Base-by-base conservation (phyloP, 768 basidiomycete genomes). In the Artomyces pyxidatus region DNA sequence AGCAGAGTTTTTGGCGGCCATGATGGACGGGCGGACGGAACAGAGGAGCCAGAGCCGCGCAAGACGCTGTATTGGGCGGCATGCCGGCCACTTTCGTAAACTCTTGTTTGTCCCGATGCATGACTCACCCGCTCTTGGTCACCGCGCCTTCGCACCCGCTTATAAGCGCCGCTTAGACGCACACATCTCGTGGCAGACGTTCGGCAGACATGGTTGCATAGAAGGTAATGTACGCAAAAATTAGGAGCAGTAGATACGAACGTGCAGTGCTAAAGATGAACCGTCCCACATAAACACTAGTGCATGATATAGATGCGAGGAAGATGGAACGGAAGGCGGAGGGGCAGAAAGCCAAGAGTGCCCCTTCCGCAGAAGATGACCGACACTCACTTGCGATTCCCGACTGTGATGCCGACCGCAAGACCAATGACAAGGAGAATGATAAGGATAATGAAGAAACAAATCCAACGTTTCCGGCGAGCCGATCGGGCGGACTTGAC, bases 381-480 rank as follows among this genome's bases (percentile, higher is more conserved):
- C 22, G 14, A 43, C 16, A 43, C 28, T 32, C 40, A 55, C 23
- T 57, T 50, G 8, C n/a, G n/a, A n/a, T 55, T 52, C 30, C 55
- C 52, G 44, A 63, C 57, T 8, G 42, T 67, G 21, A 83, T 65
- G 21, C 72, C 83, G 42, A 85, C 70, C 37, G 78, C 76, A 46
- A 83, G 64, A 0, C 71, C 88, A 41, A 87, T 64, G 53, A 85
- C 71, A 45, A 69, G 70, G 46, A 76, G 53, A 52, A 85, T 65
- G 48, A 80, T 51, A 23, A 90, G 52, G 46, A 73, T 63, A 43
- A 87, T 70, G 58, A 74, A 68, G 65, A 92, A 90, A 66, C 88
- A 93, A 68, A 86, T 86, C 86, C 86, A 89, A 52, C 89, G 81
- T 68, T 83, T 89, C 60, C 78, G 81, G 50, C 92, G 78, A 8